phyloP scores from a whole-genome alignment of 2,329 filamentous ascomycete genomes.

The Cladophialophora yegresii region DNA sequence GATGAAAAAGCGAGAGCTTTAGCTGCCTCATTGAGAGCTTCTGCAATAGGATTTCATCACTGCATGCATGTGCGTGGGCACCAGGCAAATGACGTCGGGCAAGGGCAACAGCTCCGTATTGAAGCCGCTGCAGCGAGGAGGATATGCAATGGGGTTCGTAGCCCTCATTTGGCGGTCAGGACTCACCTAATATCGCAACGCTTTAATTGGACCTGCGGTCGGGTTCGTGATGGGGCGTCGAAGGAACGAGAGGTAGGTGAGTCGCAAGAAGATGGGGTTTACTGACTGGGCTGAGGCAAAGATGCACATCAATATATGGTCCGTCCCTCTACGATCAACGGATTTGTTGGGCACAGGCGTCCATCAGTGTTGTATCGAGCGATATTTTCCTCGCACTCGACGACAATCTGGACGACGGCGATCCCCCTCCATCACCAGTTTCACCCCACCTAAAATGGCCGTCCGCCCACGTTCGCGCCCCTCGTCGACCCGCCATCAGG shows the following conservation, averaged over 20 bases:
- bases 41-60: background rate
- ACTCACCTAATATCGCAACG: constrained; percentile 5
- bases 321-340: background rate
- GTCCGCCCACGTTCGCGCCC: constrained; percentile 12
- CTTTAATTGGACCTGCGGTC: background rate
- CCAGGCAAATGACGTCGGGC: constrained; percentile 5
- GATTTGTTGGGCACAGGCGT: constrained; percentile 13
- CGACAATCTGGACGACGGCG: constrained; percentile 3
- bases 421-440: background rate
- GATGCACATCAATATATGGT: constrained; percentile 8
- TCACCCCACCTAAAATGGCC: constrained; percentile 11
- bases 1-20: constrained; percentile 13
- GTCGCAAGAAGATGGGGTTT: constrained; percentile 1
- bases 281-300: background rate
- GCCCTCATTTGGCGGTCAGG: constrained; percentile 7
- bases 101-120: background rate
- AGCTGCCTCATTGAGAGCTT: constrained; percentile 3
- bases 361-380: constrained; percentile 14
- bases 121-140: background rate
- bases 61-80: constrained; percentile 3
- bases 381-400: constrained; percentile 3
- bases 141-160: too few relatives aligned
- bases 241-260: background rate
- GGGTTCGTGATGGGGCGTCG: background rate
- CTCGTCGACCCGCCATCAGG: constrained; percentile 6